phyloP scores from a whole-genome alignment of 768 basidiomycete species.

The Agrocybe chaxingu region DNA sequence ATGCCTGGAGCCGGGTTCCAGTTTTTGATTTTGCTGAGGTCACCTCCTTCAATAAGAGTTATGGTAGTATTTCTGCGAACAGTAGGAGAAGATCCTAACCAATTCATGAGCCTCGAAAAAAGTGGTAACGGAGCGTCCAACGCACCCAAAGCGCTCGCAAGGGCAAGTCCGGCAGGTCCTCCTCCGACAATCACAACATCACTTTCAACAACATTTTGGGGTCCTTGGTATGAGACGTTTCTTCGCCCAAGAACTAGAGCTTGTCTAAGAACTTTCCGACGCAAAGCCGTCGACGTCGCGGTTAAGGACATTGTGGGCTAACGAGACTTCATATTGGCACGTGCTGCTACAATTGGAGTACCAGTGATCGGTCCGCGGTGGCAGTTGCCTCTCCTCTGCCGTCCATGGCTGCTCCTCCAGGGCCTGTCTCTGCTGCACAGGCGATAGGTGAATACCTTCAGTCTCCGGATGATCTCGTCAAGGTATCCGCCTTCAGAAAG shows the following conservation, averaged over 20 bases:
- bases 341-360: slow-evolving; percentile 5
- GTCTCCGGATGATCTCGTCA: slow-evolving; percentile 89
- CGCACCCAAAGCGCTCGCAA: slow-evolving; percentile 84
- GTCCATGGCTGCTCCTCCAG: slow-evolving; percentile 45
- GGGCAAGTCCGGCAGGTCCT: slow-evolving; percentile 86
- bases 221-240: slow-evolving; percentile 1
- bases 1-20: slow-evolving; percentile 58
- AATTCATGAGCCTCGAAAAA: slow-evolving; percentile 1
- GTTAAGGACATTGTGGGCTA: slow-evolving; percentile 15
- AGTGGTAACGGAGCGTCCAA: slow-evolving; percentile 8
- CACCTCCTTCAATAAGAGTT: slow-evolving; percentile 78
- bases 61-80: slow-evolving; percentile 57
- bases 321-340: slow-evolving; percentile 1
- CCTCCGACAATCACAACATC: slow-evolving; percentile 96
- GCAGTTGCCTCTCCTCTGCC: slow-evolving; percentile 1
- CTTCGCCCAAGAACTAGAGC: not conserved
- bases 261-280: slow-evolving; percentile 4
- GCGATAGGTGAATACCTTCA: slow-evolving; percentile 88
- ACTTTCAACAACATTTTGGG: slow-evolving; percentile 40
- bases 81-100: slow-evolving; percentile 48
- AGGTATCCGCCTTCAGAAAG: slow-evolving; percentile 85
- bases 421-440: slow-evolving; percentile 71
- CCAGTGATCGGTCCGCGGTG: not conserved
- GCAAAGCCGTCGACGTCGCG: slow-evolving; percentile 13
- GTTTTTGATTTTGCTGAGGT: slow-evolving; percentile 59